Base-by-base conservation (phyloP, 495 filamentous ascomycete species). In the Tuber indicum region DNA sequence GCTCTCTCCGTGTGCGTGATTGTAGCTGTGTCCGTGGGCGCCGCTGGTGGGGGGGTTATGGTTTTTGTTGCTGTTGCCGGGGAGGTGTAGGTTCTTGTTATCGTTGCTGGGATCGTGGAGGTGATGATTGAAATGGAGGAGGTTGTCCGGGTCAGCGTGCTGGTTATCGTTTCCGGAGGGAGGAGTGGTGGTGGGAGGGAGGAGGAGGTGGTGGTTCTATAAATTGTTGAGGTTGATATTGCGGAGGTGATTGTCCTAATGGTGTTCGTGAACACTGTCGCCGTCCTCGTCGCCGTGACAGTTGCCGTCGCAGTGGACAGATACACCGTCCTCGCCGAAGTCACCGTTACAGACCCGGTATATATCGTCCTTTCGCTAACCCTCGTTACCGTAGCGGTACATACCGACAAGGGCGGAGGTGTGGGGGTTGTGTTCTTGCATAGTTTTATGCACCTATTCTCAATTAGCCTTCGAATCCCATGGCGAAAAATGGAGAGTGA, bases 81-180 rank as follows among this genome's bases (percentile, higher is more conserved):
- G 52, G 52, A 62, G n/a, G 52, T 32, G 10, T 62, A 62, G n/a
- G n/a, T 62, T n/a, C 52, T 62, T 62, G 52, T 62, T 62, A 62
- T 26, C 6, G n/a, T 32, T 62, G 32, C n/a, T 16, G 52, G 52
- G 52, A 32, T 62, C 16, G 52, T 62, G n/a, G n/a, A 32, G 52
- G n/a, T 62, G n/a, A 62, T 26, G n/a, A n/a, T 62, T 32, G 52
- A 62, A 1, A 62, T 32, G 8, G 52, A 14, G 52, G 52, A 26
- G 52, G 52, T 62, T 32, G n/a, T 62, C n/a, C 0, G 3, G 3
- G n/a, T 62, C n/a, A 62, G 52, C n/a, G 52, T 62, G 23, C n/a
- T 62, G 23, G 52, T 62, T 26, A 62, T 26, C n/a, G 52, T 62
- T 62, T 62, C 52, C 12, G 52, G 52, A 14, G 52, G 10, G 52